Percentiles rank a stretch among this genome's conserved stretches.
Conservation (phyloP, 2,329 filamentous ascomycete genomes). For the Diaporthe aspalathi region DNA sequence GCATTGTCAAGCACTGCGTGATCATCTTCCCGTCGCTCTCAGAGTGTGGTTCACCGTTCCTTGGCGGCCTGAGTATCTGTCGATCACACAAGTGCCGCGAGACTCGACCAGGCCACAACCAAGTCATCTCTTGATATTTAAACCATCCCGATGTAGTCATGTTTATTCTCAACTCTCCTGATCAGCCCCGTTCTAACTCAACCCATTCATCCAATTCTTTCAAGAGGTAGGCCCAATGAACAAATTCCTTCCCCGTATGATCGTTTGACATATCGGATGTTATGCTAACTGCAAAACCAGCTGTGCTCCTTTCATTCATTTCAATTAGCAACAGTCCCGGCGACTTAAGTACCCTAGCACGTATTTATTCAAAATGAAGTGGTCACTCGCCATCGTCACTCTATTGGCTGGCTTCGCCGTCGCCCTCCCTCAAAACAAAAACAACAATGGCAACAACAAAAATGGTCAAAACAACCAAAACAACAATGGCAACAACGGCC, state of each 20-base stretch:
- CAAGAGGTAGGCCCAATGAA: slow-evolving; percentile 29
- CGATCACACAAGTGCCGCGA: slow-evolving; percentile 32
- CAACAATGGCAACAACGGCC: not conserved
- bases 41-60: slow-evolving; percentile 12
- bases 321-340: slow-evolving; percentile 21
- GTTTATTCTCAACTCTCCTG: not conserved
- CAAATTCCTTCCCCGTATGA: no score
- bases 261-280: not conserved
- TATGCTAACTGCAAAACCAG: not conserved
- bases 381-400: slow-evolving; percentile 26
- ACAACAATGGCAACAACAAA: slow-evolving; percentile 22
- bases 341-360: slow-evolving; percentile 2
- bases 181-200: not conserved
- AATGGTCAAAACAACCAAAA: slow-evolving; percentile 2
- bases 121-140: slow-evolving; percentile 11
- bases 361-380: slow-evolving; percentile 35
- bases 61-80: slow-evolving; percentile 23
- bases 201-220: slow-evolving; percentile 22
- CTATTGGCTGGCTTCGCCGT: slow-evolving; percentile 35
- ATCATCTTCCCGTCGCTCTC: slow-evolving; percentile 16
- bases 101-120: slow-evolving; percentile 14
- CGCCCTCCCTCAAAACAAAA: slow-evolving; percentile 28
- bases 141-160: not conserved
- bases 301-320: slow-evolving; percentile 34
- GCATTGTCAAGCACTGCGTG: slow-evolving; percentile 20